Base-by-base conservation (phyloP, 495 filamentous ascomycete species). In the Neurospora tetraspora region DNA sequence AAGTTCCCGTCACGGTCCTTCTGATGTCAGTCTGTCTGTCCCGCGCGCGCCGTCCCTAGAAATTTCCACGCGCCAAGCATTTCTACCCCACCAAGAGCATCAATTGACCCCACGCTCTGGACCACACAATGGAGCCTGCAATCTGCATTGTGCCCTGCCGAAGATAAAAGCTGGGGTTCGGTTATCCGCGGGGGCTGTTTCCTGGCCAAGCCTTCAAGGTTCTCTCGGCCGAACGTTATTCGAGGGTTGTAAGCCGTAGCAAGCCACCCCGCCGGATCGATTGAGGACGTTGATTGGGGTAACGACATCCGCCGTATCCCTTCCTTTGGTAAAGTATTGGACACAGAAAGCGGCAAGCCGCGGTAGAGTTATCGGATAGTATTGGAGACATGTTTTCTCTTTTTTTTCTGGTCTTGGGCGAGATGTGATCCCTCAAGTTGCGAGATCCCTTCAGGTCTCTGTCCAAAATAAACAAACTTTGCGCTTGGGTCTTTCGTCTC, bases 131-230 rank as follows among this genome's bases (percentile, higher is more conserved):
- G 53, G 53, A 34, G 53, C 45, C 39, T n/a, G n/a, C n/a, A n/a
- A n/a, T n/a, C 31, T 65, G 43, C 71, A 59, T 38, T 69, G 69
- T 11, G 69, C 74, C 61, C 31, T 39, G 70, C 72, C 71, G 70
- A 38, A 37, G 16, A 53, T 53, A 37, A 20, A 69, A 69, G 68
- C 72, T 14, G 72, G 45, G 69, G 72, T 68, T 77, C 78, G 79
- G 79, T 71, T 80, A 82, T 81, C 73, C 78, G 69, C 80, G 79
- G 80, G 75, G 77, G 14, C 6, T 34, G 31, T 43, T 43, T 31
- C 20, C 47, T 72, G 43, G 31, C 18, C 8, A 42, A 31, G 39
- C 8, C 39, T 73, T 73, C 76, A 73, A 47, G 70, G 73, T 39
- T 38, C 34, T 70, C 73, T 78, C 76, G 78, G 76, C 75, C 74